Evolutionary conservation across 139 green algal genomes (phyloP), one percentile per base, ranked within the genome.

Genomic region (Gonium pectorale): DNA sequence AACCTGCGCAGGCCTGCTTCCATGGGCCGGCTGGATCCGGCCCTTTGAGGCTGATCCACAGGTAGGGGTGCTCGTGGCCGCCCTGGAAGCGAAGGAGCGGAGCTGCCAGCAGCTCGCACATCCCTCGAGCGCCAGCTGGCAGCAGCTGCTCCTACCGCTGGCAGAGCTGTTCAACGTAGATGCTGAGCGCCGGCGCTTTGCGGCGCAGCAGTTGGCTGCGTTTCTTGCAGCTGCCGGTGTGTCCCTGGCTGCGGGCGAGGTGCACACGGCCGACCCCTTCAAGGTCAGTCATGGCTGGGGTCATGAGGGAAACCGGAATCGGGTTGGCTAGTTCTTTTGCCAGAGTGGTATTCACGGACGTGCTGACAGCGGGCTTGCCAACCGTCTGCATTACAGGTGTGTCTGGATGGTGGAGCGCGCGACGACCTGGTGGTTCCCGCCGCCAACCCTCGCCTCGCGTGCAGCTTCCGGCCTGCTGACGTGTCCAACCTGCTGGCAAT

Each of bases 401-500:
- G 66, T 13, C 83, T 91, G 29, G 87, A 91, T 59, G 66, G 52
- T 35, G 87, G 87, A 22, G 37, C 51, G 26, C 83, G 83, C 0
- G 87, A 91, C 60, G 81, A 88, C 75, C 71, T 91, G 52, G 37
- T 89, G 13, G 51, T 82, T 3, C 68, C 80, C 22, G 46, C 49
- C 26, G 59, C 66, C 37, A 79, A 73, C 64, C 64, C 80, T 4
- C 79, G 79, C 33, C 67, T 92, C 26, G 79, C 86, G 15, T 81
- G 85, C 59, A 80, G 59, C 79, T 92, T 92, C 63, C 69, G 60
- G 0, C 35, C 70, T 22, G 73, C 84, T 17, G 88, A 93, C 66
- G 88, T 90, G 26, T 52, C 84, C 86, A 91, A 91, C 70, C 81
- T 93, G 67, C 35, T 91, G 29, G 78, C 37, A 21, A 89, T 93